Percentiles rank a stretch among this genome's conserved stretches.
Evolutionary conservation across 2,329 filamentous ascomycete species (phyloP).

Genomic region (Thelonectria rubi): DNA sequence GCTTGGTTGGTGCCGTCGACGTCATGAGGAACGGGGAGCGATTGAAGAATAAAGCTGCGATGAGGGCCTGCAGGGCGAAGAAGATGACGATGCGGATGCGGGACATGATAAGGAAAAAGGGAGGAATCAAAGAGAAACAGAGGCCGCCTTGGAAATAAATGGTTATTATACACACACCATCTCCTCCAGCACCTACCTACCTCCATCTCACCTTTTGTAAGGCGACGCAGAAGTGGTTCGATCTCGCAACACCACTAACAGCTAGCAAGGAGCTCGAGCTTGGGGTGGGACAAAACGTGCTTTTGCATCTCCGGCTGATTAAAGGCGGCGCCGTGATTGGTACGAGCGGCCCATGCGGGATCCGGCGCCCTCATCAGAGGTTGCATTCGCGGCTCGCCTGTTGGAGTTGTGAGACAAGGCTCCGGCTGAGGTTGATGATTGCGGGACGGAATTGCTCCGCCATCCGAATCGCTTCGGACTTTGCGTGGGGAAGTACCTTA

Average conservation of each 20-base stretch:
- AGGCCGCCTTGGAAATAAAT: constrained; percentile 1
- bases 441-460: constrained; percentile 24
- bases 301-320: constrained; percentile 20
- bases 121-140: background rate
- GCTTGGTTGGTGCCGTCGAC: constrained; percentile 41
- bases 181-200: background rate
- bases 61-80: constrained; percentile 43
- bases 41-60: constrained; percentile 46
- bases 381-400: background rate
- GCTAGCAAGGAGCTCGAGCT: constrained; percentile 23
- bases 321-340: constrained; percentile 25
- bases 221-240: constrained; percentile 19
- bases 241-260: constrained; percentile 13
- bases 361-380: background rate
- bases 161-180: background rate
- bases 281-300: constrained; percentile 13
- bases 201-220: background rate
- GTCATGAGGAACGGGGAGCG: constrained; percentile 50
- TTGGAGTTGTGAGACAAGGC: background rate
- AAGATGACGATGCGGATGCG: constrained; percentile 37
- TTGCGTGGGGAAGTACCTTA: constrained; percentile 29
- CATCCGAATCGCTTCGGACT: constrained; percentile 30
- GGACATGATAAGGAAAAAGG: constrained; percentile 30
- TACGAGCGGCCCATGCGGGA: background rate
- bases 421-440: constrained; percentile 8